These are phyloP conservation scores for Neurospora sp. DNA, from an alignment of 495 filamentous ascomycete genomes.

Conservation along the genomic window DNA sequence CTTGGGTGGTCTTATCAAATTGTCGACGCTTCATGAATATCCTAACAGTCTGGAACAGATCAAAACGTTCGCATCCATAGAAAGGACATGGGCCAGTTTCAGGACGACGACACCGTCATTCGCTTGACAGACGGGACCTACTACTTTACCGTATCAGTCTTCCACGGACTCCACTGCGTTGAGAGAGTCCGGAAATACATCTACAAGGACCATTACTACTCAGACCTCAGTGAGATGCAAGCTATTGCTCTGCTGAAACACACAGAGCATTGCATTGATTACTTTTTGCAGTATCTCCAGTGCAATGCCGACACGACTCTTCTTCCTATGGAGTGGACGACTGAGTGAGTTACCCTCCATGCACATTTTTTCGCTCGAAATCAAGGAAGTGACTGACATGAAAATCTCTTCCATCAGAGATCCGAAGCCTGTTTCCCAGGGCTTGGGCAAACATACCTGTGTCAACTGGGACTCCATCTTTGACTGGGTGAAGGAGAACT, in stretches of 20 bases:
- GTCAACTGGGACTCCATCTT: constrained; percentile 1
- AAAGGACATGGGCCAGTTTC: background rate
- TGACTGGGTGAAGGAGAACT: constrained; percentile 1
- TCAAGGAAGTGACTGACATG: background rate
- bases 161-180: constrained; percentile 4
- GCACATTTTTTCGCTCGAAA: too few relatives aligned
- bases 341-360: background rate
- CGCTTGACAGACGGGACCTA: background rate
- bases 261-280: constrained; percentile 6
- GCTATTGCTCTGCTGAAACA: background rate
- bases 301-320: constrained; percentile 6
- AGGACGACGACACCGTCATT: background rate
- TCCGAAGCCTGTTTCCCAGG: background rate
- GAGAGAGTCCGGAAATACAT: background rate
- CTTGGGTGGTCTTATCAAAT: background rate
- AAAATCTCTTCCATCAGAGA: background rate
- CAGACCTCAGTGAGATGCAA: background rate
- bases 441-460: background rate
- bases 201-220: constrained; percentile 4
- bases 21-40: background rate
- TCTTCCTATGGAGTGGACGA: constrained; percentile 3
- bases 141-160: constrained; percentile 1
- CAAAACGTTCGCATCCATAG: background rate
- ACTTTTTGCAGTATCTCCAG: constrained; percentile 7
- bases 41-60: background rate